phyloP scores from a whole-genome alignment of 2,329 filamentous ascomycete species.

The Alternaria panax region DNA sequence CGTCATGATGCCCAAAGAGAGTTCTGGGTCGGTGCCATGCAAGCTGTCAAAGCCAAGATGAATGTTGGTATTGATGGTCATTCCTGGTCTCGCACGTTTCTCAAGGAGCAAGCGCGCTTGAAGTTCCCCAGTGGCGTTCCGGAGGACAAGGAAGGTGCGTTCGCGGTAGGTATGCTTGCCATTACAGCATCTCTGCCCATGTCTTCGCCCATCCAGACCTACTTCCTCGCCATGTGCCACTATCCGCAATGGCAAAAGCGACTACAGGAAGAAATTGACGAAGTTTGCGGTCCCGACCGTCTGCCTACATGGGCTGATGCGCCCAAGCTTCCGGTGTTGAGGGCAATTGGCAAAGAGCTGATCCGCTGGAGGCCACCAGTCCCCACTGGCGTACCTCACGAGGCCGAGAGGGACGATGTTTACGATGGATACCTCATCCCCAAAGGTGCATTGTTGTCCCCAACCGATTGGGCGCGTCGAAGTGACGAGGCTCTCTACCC shows the following conservation, averaged over 20 bases:
- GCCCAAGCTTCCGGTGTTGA: constrained; percentile 14
- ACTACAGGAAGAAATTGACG: constrained; percentile 65
- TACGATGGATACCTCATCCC: constrained; percentile 31
- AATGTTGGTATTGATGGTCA: neutral
- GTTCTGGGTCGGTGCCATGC: constrained; percentile 7
- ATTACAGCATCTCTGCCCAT: constrained; percentile 8
- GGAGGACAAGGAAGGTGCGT: constrained; percentile 4
- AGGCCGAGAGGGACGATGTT: constrained; percentile 20
- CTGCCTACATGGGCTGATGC: constrained; percentile 19
- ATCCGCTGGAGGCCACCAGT: constrained; percentile 26
- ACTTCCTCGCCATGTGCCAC: constrained; percentile 32
- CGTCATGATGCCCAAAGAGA: constrained; percentile 1
- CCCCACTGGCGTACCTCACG: constrained; percentile 24
- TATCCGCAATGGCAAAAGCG: constrained; percentile 62
- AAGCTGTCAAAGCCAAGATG: constrained; percentile 8
- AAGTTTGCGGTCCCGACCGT: constrained; percentile 56
- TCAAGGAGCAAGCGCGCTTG: constrained; percentile 5
- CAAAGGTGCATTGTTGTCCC: constrained; percentile 22
- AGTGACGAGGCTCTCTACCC: constrained; percentile 65
- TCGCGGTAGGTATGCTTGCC: constrained; percentile 7
- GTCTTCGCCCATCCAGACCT: constrained; percentile 7
- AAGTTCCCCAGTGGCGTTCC: constrained; percentile 3
- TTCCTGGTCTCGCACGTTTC: constrained; percentile 7
- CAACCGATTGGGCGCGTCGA: constrained; percentile 56
- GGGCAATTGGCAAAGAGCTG: constrained; percentile 23